Conservation (phyloP, 192 early-diverging fungal species). For the Backusella circina region DNA sequence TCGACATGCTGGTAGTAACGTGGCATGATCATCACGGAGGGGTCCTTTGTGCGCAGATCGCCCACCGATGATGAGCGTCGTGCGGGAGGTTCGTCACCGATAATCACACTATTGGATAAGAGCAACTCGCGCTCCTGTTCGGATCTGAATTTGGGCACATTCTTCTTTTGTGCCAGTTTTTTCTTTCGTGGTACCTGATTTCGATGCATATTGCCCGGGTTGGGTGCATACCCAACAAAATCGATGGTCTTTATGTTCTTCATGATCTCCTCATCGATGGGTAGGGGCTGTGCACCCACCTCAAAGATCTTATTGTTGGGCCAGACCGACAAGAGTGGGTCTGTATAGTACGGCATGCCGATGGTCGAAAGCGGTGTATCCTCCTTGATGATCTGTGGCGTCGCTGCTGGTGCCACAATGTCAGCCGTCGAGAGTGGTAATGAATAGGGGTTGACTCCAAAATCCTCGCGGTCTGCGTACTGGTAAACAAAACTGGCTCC, state of each 20-base stretch:
- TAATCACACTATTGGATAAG: conserved; percentile 30
- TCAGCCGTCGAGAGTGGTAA: conserved; percentile 51
- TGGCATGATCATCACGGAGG: conserved; percentile 49
- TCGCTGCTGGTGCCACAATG: conserved; percentile 33
- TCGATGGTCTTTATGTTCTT: conserved; percentile 85
- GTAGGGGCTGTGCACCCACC: conserved; percentile 68
- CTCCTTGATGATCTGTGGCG: conserved; percentile 47
- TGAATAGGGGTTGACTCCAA: conserved; percentile 64
- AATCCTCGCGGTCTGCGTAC: conserved; percentile 68
- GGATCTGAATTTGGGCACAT: conserved; percentile 70
- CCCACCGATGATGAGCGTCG: conserved; percentile 26
- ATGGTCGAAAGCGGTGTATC: conserved; percentile 67
- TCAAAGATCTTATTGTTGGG: conserved; percentile 58
- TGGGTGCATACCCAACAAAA: conserved; percentile 93
- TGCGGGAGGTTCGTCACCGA: conserved; percentile 36
- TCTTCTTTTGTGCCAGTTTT: conserved; percentile 31
- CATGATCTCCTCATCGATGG: conserved; percentile 73
- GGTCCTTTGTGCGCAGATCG: conserved; percentile 22
- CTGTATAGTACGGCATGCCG: conserved; percentile 76
- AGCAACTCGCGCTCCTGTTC: conserved; percentile 75
- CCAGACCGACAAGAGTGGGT: conserved; percentile 81
- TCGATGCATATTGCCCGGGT: conserved; percentile 67
- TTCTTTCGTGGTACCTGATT: conserved; percentile 66
- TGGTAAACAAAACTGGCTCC: conserved; percentile 72
- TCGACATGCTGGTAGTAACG: conserved; percentile 73